phyloP scores from a whole-genome alignment of 257 asterid species.

The Nicotiana otophora region DNA sequence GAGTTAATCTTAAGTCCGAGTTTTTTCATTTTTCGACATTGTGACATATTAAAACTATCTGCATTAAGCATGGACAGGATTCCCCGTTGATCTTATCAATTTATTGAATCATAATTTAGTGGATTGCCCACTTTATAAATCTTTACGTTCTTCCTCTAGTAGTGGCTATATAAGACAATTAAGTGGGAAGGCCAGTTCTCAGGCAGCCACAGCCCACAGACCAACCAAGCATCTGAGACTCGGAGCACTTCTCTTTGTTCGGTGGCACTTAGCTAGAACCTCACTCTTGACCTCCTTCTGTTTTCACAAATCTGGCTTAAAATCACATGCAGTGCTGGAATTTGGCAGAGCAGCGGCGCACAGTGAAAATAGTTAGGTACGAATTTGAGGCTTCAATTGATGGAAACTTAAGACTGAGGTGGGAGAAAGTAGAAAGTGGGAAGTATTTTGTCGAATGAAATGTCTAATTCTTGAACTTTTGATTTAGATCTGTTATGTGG shows the following conservation, averaged over 20 bases:
- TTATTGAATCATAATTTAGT: background rate
- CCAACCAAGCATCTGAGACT: background rate
- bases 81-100: background rate
- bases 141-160: background rate
- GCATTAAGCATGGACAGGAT: background rate
- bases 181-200: background rate
- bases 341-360: background rate
- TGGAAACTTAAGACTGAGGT: background rate
- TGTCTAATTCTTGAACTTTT: background rate
- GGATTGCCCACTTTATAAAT: background rate
- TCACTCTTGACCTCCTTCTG: background rate
- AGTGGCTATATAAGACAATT: background rate
- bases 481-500: background rate
- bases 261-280: background rate
- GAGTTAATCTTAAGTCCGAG: background rate
- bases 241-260: background rate
- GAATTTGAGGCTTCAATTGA: background rate
- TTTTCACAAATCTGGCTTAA: background rate
- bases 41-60: no score
- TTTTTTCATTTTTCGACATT: background rate
- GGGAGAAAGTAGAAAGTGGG: background rate
- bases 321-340: background rate
- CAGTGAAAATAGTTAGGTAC: background rate
- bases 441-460: background rate
- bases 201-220: background rate